Percentiles rank a stretch among this genome's conserved stretches.
These are phyloP conservation scores for Hemisphaericaspora xylanilytica DNA, from an alignment of 1,139 yeast genomes.

Conservation along the genomic window DNA sequence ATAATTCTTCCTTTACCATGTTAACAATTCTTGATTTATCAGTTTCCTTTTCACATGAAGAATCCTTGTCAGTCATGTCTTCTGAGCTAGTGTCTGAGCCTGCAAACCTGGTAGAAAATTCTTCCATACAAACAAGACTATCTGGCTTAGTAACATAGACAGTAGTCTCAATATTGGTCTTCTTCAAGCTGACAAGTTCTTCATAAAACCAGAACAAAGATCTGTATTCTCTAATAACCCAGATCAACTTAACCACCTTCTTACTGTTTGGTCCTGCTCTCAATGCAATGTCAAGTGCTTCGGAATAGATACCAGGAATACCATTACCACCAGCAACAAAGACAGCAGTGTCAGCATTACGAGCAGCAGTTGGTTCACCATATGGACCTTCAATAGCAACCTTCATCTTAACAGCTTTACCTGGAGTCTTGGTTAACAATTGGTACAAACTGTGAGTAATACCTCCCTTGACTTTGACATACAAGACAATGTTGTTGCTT, in stretches of 20 bases:
- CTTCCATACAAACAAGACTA: constrained; percentile 2
- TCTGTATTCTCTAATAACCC: constrained; percentile 35
- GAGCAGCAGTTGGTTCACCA: constrained; percentile 32
- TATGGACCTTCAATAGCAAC: constrained; percentile 45
- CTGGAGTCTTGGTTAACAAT: constrained; percentile 29
- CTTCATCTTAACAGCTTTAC: constrained; percentile 24
- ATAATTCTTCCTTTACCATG: not conserved
- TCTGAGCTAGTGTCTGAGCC: constrained; percentile 1
- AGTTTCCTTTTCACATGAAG: not conserved
- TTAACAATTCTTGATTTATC: constrained; percentile 1
- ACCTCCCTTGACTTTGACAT: constrained; percentile 39
- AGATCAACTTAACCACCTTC: constrained; percentile 26
- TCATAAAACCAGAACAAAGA: constrained; percentile 34
- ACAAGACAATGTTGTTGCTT: constrained; percentile 24
- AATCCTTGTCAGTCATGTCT: not conserved
- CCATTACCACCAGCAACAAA: constrained; percentile 45
- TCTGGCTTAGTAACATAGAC: constrained; percentile 32
- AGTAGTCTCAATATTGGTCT: constrained; percentile 24
- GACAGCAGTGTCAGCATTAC: constrained; percentile 31
- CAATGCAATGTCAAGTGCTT: constrained; percentile 31
- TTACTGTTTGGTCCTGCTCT: constrained; percentile 22
- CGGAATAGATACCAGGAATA: constrained; percentile 43
- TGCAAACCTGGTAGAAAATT: constrained; percentile 1
- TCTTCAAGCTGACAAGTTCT: constrained; percentile 25
- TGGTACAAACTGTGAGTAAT: constrained; percentile 34